Base-by-base conservation (phyloP, 1,284 basidiomycete species). In the Sphaerobolus stellatus region DNA sequence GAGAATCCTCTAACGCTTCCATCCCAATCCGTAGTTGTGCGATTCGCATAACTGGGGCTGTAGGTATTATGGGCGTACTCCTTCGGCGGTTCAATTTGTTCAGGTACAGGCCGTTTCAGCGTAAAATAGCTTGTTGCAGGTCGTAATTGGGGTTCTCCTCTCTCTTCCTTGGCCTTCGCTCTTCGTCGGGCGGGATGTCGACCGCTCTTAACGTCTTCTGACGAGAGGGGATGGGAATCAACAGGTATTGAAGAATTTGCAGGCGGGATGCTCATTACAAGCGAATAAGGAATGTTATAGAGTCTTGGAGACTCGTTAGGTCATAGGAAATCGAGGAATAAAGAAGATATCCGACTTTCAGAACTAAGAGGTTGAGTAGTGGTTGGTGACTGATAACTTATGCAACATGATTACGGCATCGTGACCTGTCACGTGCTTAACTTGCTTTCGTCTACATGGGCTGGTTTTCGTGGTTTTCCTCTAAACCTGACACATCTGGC, bases 191-290 rank as follows among this genome's bases (percentile, higher is more conserved):
- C 68, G 58, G 76, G 64, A n/a, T n/a, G n/a, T 46, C 76, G 74
- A 3, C 69, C 65, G 59, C 76, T 70, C 11, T 80, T 5, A 14
- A 22, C 71, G 40, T 84, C 79, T 33, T 85, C 82, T 8, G 75
- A 72, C 16, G 77, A 79, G 20, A 88, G 76, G 46, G 86, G 86
- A 62, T 88, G 86, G 0, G 79, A 80, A 57, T 88, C 78, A 8
- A 84, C 81, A 28, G 83, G 81, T 9, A 80, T 85, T 53, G 72
- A 49, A 5, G 53, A 54, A 31, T 48, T 49, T 31, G 38, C 49
- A 22, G 49, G 22, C 22, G 53, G 49, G 31, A 54, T 49, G 53
- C 53, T 54, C 53, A 54, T 54, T 28, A 16, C 30, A 45, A 54
- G 53, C 45, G 24, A 20, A 25, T 48, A 27, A 48, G 41, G 33